Evolutionary conservation across 176 grass and related monocot species (phyloP).

Genomic region (Aechmea fasciata): DNA sequence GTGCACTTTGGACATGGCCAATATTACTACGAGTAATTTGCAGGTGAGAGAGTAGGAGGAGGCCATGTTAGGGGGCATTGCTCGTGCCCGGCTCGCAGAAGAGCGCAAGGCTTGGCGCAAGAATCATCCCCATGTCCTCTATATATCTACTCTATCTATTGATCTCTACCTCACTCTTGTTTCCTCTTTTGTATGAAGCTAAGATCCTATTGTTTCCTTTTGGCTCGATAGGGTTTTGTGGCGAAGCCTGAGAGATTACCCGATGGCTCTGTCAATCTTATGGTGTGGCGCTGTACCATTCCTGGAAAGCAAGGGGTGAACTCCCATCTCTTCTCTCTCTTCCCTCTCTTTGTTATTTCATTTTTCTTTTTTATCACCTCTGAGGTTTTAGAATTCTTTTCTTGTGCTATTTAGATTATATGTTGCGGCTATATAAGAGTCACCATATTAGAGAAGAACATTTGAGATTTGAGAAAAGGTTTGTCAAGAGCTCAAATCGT

Average conservation of each 20-base stretch:
- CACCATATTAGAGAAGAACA: too few species aligned
- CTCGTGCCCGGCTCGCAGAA: constrained; percentile 57
- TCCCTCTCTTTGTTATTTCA: too few species aligned
- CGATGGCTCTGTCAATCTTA: constrained; percentile 54
- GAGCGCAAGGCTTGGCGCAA: constrained; percentile 70
- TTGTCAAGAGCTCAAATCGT: too few species aligned
- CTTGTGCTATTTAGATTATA: too few species aligned
- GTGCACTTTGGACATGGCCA: too few species aligned
- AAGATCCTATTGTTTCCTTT: constrained; percentile 10
- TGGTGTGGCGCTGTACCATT: constrained; percentile 57
- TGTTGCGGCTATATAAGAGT: too few species aligned
- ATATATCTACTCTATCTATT: too few species aligned
- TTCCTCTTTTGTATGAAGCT: not conserved
- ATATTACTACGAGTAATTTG: too few species aligned
- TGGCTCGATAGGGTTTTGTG: constrained; percentile 37
- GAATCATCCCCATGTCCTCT: constrained; percentile 52
- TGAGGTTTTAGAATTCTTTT: too few species aligned
- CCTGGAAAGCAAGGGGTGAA: constrained; percentile 61
- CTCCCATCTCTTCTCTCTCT: not conserved
- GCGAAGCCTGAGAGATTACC: constrained; percentile 44
- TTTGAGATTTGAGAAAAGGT: too few species aligned
- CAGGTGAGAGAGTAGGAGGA: not conserved
- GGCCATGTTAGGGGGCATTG: constrained; percentile 58
- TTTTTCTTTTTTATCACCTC: too few species aligned
- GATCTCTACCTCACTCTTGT: too few species aligned